phyloP scores from a whole-genome alignment of 2,329 filamentous ascomycete species.

The Periconia sp. region DNA sequence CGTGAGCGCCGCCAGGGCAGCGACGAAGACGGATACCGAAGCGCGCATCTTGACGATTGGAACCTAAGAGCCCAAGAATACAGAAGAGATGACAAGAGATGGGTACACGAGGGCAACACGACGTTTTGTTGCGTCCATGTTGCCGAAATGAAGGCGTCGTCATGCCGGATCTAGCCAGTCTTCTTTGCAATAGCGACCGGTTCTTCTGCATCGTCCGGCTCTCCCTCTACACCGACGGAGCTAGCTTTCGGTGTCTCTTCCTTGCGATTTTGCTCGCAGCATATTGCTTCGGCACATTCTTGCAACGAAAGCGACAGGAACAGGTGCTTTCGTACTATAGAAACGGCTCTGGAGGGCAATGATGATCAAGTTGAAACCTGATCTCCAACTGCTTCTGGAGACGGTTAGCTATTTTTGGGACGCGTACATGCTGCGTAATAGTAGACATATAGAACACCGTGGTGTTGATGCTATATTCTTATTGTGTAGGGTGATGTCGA shows the following conservation, averaged over 20 bases:
- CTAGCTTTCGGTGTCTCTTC: background rate
- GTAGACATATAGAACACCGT: constrained; percentile 12
- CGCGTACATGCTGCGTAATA: background rate
- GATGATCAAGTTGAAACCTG: constrained; percentile 17
- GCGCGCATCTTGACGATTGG: too few relatives aligned
- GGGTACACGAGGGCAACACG: too few relatives aligned
- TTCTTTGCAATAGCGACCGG: too few relatives aligned
- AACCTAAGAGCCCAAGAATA: too few relatives aligned
- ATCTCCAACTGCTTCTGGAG: background rate
- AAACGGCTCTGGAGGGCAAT: too few relatives aligned
- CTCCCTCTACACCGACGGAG: background rate
- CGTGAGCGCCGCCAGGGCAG: constrained; percentile 6
- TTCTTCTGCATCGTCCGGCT: too few relatives aligned
- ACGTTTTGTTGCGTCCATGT: too few relatives aligned
- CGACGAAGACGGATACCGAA: constrained; percentile 1
- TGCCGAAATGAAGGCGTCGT: too few relatives aligned
- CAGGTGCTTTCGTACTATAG: too few relatives aligned
- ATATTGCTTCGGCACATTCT: constrained; percentile 5
- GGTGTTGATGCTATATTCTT: constrained; percentile 23
- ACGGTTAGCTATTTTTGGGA: constrained; percentile 21
- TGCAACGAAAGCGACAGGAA: background rate
- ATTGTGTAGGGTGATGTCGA: constrained; percentile 17
- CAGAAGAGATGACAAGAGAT: too few relatives aligned
- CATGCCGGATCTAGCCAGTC: too few relatives aligned
- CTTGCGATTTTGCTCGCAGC: background rate